Base-by-base conservation (phyloP, 2,329 filamentous ascomycete species). In the Mycogone perniciosa region DNA sequence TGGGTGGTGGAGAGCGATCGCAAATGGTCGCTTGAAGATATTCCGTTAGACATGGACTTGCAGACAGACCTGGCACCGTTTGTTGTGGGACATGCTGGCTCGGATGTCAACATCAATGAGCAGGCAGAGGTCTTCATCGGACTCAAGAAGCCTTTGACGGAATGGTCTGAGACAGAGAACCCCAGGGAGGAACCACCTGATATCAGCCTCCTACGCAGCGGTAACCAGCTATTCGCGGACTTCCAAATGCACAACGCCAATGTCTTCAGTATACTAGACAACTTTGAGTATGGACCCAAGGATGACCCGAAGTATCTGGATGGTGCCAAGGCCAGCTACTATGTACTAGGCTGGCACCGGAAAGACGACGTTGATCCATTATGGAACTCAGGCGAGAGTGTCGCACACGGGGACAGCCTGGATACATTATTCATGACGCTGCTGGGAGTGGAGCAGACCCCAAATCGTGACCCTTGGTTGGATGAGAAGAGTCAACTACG, bases 41-140 rank as follows among this genome's bases (percentile, higher is more conserved):
- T 71, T 5, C 56, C 57, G 0, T 11, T 31, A 7, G 48, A 60
- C 8, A 9, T 47, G 0, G 72, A 75, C 46, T 52, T 75, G 2
- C 64, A 75, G 54, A 60, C 60, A 0, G 72, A 74, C 35, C 55
- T 71, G 0, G 55, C 70, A 0, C 72, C 72, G 0, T 75, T 68
- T 44, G 57, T 75, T 6, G 42, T 50, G 0, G 59, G 57, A 2
- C 13, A 50, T 4, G 43, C 34, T 0, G 56, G 54, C 8, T 29
- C 26, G 5, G 44, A 58, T 2, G 48, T 53, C 26, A 54, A 54
- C 33, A 60, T 71, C n/a, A 47, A 63, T 0, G 38, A 64, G 39
- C 71, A 75, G 53, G 71, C 71, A 4, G 71, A 74, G 51, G 58
- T 71, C 6, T 74, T 72, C 53, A 69, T 74, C 31, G 72, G 72